Evolutionary conservation across 345 rosid genomes (phyloP), one percentile per base, ranked within the genome.

Genomic region (Eucalyptus erythrocorys): DNA sequence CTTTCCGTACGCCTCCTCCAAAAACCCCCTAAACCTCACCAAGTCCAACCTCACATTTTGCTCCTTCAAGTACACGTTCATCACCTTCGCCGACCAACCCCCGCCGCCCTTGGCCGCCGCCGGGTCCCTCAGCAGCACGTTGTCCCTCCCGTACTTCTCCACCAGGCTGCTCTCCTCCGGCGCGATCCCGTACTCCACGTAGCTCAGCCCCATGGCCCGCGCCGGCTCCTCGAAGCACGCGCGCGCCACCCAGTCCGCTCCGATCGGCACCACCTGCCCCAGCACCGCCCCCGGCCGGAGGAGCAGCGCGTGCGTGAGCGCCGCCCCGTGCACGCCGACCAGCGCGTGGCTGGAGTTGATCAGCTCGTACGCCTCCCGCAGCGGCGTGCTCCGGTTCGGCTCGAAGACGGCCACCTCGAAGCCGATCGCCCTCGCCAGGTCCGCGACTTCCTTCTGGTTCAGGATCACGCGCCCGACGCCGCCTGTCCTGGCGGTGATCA

Each of bases 291-390:
- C 88, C 1, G 88, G 90, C 48, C 91, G 85, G 8, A 92, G 88
- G 79, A 92, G 92, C 84, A 92, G 45, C 13, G 86, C 2, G 57
- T 92, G 92, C 3, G 94, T 92, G 84, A 91, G 49, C 9, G 91
- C 93, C 4, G 93, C 94, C 30, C 94, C 94, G 43, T 92, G 93
- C n/a, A 92, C 90, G 12, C 93, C 94, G 10, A 93, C 4, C 90
- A 92, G 85, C 6, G 88, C 93, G n/a, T 93, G 93, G 82, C 93
- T 91, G 53, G 89, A 79, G 59, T 91, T 86, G 32, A 92, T 86
- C 34, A 90, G 48, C 43, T 19, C 32, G 27, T 90, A 92, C 4
- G 90, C 57, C 13, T 92, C 88, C 7, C 10, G 40, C 88, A 92
- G 55, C 4, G 87, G 26, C 4, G 90, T 89, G 10, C 53, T 76